Evolutionary conservation across 148 eudicot species (phyloP).

Genomic region (Rhododendron vialii): DNA sequence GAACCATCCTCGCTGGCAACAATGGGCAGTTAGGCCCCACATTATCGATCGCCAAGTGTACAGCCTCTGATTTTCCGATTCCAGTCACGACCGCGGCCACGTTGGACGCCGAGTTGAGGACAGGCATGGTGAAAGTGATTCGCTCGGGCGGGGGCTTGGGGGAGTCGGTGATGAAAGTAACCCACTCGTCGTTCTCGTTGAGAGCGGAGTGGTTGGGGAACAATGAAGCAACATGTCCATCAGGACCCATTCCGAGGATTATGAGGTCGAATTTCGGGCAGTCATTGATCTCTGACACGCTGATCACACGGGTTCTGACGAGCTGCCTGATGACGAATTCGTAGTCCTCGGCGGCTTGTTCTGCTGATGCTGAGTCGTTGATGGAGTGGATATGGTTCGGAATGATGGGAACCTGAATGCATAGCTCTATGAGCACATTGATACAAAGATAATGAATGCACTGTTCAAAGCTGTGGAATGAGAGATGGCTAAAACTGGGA

Average conservation of each 20-base stretch:
- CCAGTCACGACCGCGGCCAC: conserved; percentile 75
- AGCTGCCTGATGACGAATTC: conserved; percentile 82
- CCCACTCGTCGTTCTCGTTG: conserved; percentile 61
- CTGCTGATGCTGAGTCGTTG: conserved; percentile 73
- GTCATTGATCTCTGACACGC: conserved; percentile 62
- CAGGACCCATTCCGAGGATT: conserved; percentile 84
- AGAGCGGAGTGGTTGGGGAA: conserved; percentile 72
- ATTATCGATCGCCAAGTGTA: conserved; percentile 37
- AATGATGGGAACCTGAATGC: conserved; percentile 61
- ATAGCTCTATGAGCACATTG: background rate
- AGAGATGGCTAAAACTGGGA: background rate
- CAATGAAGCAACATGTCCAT: conserved; percentile 90
- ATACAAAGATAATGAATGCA: background rate
- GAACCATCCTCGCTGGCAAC: conserved; percentile 68
- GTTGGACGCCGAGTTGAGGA: conserved; percentile 76
- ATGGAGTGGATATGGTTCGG: conserved; percentile 79
- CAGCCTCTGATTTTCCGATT: conserved; percentile 56
- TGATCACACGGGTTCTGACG: conserved; percentile 64
- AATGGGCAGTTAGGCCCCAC: conserved; percentile 30
- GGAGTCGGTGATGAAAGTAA: conserved; percentile 73
- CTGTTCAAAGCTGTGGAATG: background rate
- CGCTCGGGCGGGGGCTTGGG: conserved; percentile 87
- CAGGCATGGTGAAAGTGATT: conserved; percentile 86
- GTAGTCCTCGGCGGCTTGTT: conserved; percentile 78
- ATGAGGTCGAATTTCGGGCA: conserved; percentile 91